Evolutionary conservation across 2,329 filamentous ascomycete genomes (phyloP), one percentile per base, ranked within the genome.

Genomic region (Botrytis elliptica): DNA sequence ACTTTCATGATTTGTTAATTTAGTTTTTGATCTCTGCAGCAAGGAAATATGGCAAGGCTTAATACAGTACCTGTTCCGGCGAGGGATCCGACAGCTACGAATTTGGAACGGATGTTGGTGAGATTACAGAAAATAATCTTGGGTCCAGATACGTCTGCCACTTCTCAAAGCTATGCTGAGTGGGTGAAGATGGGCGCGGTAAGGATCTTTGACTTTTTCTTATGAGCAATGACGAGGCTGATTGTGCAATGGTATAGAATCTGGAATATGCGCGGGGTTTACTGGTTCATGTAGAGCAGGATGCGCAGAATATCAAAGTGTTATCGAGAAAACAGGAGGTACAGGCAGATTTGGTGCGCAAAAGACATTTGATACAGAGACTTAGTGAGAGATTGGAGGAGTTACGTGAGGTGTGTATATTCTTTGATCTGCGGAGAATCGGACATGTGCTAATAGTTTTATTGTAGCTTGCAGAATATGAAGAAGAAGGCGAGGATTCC

Each of bases 201-300:
- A 84, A 75, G 71, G 36, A 36, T 38, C 64, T 52, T 20, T 36
- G 38, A n/a, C 36, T 14, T 25, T n/a, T 18, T 18, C 8, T n/a
- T 70, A 1, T 38, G n/a, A 14, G 14, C 12, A 20, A 38, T 44
- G 59, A n/a, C 59, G 59, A 63, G 46, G 18, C 49, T 67, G 38
- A 70, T n/a, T n/a, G 8, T 44, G 52, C 12, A 5, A 44, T 4
- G n/a, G 1, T 40, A 25, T 75, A 93, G 89, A 95, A 94, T 79
- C 85, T 95, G 75, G 88, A 92, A 77, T 89, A 92, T 80, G 92
- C 93, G 33, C 89, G 90, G 59, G 87, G 86, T 0, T 86, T 93
- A 44, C 88, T 95, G 73, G 87, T 91, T 33, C 90, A 87, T 74
- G 86, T 94, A 60, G 93, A 94, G 81, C 91, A 93, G 78, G 89